Conservation (phyloP, 2,329 filamentous ascomycete genomes). For the Harringtonia lauricola region DNA sequence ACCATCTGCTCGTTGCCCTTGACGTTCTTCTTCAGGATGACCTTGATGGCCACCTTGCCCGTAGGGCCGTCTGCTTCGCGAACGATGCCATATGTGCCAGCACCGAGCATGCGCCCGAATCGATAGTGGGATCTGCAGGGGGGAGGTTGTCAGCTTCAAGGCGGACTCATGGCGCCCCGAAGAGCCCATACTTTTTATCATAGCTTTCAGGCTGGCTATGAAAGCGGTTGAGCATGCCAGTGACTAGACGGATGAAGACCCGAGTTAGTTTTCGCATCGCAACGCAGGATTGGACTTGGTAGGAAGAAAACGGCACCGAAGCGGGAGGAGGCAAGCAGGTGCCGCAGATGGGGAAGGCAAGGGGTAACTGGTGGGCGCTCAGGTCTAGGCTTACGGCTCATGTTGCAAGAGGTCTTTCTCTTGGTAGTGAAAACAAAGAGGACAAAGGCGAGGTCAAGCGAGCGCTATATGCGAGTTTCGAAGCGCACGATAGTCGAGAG, state of each 20-base stretch:
- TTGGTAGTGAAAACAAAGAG: not conserved
- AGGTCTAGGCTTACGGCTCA: slow-evolving; percentile 10
- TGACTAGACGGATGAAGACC: slow-evolving; percentile 40
- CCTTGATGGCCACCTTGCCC: slow-evolving; percentile 91
- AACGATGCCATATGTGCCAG: slow-evolving; percentile 96
- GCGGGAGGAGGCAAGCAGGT: too few species aligned
- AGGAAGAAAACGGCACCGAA: too few species aligned
- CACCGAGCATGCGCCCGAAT: slow-evolving; percentile 88
- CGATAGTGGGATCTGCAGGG: slow-evolving; percentile 63
- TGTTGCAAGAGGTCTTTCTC: slow-evolving; percentile 1
- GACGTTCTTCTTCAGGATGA: slow-evolving; percentile 98
- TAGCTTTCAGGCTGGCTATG: slow-evolving; percentile 96
- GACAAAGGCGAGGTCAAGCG: not conserved
- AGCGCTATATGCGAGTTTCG: too few species aligned
- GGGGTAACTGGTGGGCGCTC: not conserved
- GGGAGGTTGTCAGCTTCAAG: slow-evolving; percentile 12
- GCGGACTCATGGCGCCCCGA: not conserved
- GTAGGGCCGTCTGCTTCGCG: slow-evolving; percentile 79
- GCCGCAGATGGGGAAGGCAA: too few species aligned
- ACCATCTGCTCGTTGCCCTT: slow-evolving; percentile 98
- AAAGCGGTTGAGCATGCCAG: slow-evolving; percentile 88
- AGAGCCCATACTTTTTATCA: slow-evolving; percentile 73
- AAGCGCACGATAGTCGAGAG: too few species aligned
- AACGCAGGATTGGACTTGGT: too few species aligned
- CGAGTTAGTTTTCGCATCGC: not conserved